Evolutionary conservation across 139 green algal species (phyloP).

Genomic region (Desmodesmus armatus): DNA sequence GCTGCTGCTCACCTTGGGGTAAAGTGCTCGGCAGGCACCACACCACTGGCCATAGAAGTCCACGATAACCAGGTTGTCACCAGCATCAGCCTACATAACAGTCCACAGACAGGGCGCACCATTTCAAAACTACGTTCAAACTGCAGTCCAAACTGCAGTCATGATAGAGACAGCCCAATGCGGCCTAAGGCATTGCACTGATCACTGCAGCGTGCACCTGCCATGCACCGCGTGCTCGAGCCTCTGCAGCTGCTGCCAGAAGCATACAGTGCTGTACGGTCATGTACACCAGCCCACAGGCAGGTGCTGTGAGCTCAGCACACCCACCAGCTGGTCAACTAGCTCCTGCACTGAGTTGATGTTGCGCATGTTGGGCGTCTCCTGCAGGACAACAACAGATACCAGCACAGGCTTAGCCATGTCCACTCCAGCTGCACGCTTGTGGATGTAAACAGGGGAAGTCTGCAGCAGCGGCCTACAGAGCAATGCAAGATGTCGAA

Average conservation of each 20-base stretch:
- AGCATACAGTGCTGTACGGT: not conserved
- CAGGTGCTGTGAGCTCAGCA: no score
- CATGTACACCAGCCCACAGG: no score
- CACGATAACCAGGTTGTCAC: conserved; percentile 89
- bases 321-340: conserved; percentile 80
- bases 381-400: no score
- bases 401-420: no score
- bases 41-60: conserved; percentile 96
- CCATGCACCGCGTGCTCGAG: not conserved
- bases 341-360: conserved; percentile 81
- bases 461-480: no score
- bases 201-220: not conserved
- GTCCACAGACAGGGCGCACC: not conserved
- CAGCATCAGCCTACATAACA: conserved; percentile 58
- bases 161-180: no score
- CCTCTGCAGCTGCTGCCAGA: not conserved
- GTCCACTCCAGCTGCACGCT: no score
- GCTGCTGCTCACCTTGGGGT: conserved; percentile 82
- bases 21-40: conserved; percentile 89
- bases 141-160: no score
- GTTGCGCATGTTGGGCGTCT: conserved; percentile 76
- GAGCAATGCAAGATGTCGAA: no score
- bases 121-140: not conserved
- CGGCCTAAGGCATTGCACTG: not conserved
- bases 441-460: no score